phyloP scores from a whole-genome alignment of 768 basidiomycete species.

The Rhodotorula graminis region DNA sequence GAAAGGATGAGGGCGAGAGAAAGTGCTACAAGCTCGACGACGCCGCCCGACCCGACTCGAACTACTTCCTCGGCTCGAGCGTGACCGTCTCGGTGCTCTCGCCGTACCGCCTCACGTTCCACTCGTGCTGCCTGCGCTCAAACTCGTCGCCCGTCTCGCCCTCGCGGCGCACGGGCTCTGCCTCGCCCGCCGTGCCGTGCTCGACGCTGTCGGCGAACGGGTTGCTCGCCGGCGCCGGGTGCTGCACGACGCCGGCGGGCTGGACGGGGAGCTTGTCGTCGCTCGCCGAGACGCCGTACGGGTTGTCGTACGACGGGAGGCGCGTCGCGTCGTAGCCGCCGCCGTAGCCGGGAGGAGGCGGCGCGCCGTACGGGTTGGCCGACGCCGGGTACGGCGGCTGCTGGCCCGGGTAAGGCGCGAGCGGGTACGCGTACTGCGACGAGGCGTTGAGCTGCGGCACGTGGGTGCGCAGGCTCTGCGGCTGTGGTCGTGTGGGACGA shows the following conservation, averaged over 20 bases:
- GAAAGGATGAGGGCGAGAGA: neutral
- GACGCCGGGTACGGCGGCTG: slow-evolving; percentile 4
- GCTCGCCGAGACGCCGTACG: slow-evolving; percentile 8
- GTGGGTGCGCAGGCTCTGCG: slow-evolving; percentile 22
- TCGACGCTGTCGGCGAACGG: slow-evolving; percentile 26
- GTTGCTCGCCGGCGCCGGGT: neutral
- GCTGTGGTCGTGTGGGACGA: neutral
- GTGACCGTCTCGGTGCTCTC: slow-evolving; percentile 34
- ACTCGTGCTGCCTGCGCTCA: slow-evolving; percentile 25
- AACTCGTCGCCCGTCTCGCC: slow-evolving; percentile 29
- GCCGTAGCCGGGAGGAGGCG: neutral
- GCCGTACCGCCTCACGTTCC: slow-evolving; percentile 1
- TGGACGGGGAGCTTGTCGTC: slow-evolving; percentile 1
- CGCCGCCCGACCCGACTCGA: too few relatives aligned
- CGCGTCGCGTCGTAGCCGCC: neutral
- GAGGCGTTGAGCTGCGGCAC: slow-evolving; percentile 6
- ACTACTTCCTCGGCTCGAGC: slow-evolving; percentile 4
- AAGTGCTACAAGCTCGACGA: neutral
- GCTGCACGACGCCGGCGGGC: neutral
- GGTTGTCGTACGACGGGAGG: slow-evolving; percentile 25
- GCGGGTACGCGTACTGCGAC: slow-evolving; percentile 19
- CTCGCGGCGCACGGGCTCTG: neutral
- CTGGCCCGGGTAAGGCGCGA: slow-evolving; percentile 6
- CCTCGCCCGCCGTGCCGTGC: neutral
- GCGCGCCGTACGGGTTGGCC: neutral